Base-by-base conservation (phyloP, 2,329 filamentous ascomycete genomes). In the Calonectria fujianensis region DNA sequence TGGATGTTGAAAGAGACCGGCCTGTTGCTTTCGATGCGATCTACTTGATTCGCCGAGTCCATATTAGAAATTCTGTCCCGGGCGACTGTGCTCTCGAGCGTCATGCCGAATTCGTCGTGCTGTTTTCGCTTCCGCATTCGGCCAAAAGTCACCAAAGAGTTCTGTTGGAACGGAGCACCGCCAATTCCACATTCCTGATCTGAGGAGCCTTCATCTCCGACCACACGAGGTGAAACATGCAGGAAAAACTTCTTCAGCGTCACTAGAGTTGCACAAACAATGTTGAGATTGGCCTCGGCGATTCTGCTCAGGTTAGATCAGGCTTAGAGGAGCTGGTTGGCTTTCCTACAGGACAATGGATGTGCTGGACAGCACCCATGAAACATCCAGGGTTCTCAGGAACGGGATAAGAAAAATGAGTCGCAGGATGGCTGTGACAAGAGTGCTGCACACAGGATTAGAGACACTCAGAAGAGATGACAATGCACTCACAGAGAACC, bases 401-500 rank as follows among this genome's bases (percentile, higher is more conserved):
- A 1, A 63, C 31, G 20, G 24, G 2, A 78, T 57, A 31, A 78
- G 61, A 1, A 69, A 54, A 3, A 76, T 50, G 0, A 78, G 69
- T 67, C 76, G 68, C 74, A 77, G 78, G 5, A 74, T 69, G 16
- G 70, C 78, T 2, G 76, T 78, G 4, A 74, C 74, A 2, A 76
- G 65, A 31, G 75, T 78, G 20, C 73, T 78, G 13, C 5, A 9
- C 3, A 16, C 24, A n/a, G 10, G 18, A n/a, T 69, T n/a, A 69
- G 41, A 29, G 29, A 14, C 9, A 3, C n/a, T 29, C 18, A 11
- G 4, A 48, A 27, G 20, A 24, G 11, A 27, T 8, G 5, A 4
- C 10, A 11, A 29, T 13, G 16, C 16, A 32, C 67, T 61, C 18
- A 69, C 67, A 57, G 41, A 1, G 76, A 84, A 37, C 86, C 87